A percentile compares a stretch with the other conserved stretches of the same genome.
Evolutionary conservation across 2,329 filamentous ascomycete genomes (phyloP).

Genomic region (Pyrenophora tritici-repentis): DNA sequence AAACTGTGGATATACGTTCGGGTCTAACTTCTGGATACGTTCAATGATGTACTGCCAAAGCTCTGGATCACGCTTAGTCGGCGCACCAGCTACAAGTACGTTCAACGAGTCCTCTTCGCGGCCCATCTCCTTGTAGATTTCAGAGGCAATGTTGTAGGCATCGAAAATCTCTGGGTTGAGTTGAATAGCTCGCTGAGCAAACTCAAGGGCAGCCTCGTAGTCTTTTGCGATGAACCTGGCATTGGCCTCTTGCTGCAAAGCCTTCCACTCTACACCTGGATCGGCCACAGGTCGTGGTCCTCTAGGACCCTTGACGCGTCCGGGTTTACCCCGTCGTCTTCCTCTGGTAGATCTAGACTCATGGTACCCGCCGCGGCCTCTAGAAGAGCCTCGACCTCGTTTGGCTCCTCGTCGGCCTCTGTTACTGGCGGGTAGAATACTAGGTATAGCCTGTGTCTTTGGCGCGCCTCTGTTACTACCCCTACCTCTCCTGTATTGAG

Average conservation of each 20-base stretch:
- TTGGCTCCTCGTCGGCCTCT: conserved; percentile 25
- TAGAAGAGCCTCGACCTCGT: conserved; percentile 33
- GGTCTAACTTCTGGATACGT: conserved; percentile 55
- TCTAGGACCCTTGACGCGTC: conserved; percentile 40
- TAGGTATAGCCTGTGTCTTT: not conserved
- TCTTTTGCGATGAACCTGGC: conserved; percentile 68
- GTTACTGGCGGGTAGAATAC: conserved; percentile 11
- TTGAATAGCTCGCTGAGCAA: conserved; percentile 43
- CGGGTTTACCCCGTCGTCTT: conserved; percentile 30
- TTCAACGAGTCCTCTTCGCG: conserved; percentile 61
- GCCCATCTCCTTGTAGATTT: conserved; percentile 62
- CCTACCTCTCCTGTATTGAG: conserved; percentile 25
- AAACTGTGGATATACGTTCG: conserved; percentile 35
- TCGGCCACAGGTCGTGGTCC: conserved; percentile 64
- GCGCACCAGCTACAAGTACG: conserved; percentile 63
- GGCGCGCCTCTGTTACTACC: conserved; percentile 4
- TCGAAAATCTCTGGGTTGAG: conserved; percentile 66
- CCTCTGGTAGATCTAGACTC: conserved; percentile 25
- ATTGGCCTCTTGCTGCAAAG: conserved; percentile 68
- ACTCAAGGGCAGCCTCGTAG: conserved; percentile 55
- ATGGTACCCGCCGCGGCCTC: conserved; percentile 30
- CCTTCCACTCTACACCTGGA: conserved; percentile 72
- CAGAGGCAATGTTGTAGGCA: conserved; percentile 64
- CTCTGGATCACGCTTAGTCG: conserved; percentile 60
- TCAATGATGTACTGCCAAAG: conserved; percentile 64